A percentile compares a stretch with the other conserved stretches of the same genome.
Evolutionary conservation across 192 early-diverging fungal species (phyloP).

Genomic region (Gigaspora rosea): DNA sequence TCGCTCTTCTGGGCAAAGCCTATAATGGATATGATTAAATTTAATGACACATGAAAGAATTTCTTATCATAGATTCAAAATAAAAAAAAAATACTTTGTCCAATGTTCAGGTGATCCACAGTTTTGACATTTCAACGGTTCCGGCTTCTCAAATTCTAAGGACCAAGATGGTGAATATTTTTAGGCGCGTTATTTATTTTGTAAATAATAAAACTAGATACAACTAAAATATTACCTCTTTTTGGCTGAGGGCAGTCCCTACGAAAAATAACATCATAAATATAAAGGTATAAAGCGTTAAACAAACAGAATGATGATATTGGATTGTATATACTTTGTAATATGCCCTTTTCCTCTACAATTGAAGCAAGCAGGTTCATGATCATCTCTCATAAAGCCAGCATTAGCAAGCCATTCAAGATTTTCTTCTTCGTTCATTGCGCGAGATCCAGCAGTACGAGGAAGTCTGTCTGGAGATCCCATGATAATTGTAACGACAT

Average conservation of each 20-base stretch:
- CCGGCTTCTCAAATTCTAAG: not conserved
- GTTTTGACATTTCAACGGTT: not conserved
- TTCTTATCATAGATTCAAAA: not conserved
- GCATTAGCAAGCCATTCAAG: conserved; percentile 11
- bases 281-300: too few species aligned
- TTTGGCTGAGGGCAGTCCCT: too few species aligned
- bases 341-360: conserved; percentile 4
- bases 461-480: not conserved
- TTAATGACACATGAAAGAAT: not conserved
- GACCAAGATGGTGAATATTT: too few species aligned
- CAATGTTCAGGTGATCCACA: conserved; percentile 13
- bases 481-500: not conserved
- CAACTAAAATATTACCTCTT: too few species aligned
- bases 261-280: too few species aligned
- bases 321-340: not conserved
- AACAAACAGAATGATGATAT: too few species aligned
- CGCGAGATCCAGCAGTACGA: not conserved
- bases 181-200: too few species aligned
- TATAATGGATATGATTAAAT: not conserved
- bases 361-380: not conserved
- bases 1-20: not conserved
- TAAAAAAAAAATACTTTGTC: conserved; percentile 14
- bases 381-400: not conserved
- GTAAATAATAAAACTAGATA: too few species aligned
- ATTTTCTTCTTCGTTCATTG: conserved; percentile 16